Evolutionary conservation across 2,329 filamentous ascomycete species (phyloP).

Genomic region (Dothideomycetes sp.): DNA sequence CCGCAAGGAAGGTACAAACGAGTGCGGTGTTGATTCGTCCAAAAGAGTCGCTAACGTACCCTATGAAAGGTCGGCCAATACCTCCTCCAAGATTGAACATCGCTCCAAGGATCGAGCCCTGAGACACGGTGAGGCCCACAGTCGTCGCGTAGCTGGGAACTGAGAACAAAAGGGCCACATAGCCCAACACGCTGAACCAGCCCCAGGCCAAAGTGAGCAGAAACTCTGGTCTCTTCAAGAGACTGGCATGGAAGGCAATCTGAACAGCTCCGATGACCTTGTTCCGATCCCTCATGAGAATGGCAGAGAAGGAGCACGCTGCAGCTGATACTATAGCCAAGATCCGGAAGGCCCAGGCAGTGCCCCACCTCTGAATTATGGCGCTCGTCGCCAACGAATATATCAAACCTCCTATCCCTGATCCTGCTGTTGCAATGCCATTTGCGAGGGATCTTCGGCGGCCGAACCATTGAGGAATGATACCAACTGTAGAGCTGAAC

Average conservation of each 20-base stretch:
- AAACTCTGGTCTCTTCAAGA: slow-evolving; percentile 25
- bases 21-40: slow-evolving; percentile 17
- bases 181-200: slow-evolving; percentile 14
- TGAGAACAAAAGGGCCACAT: slow-evolving; percentile 15
- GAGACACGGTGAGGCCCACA: slow-evolving; percentile 12
- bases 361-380: slow-evolving; percentile 29
- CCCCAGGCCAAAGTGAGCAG: slow-evolving; percentile 24
- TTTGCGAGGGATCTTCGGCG: slow-evolving; percentile 52
- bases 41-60: slow-evolving; percentile 13
- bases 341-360: slow-evolving; percentile 31
- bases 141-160: slow-evolving; percentile 15
- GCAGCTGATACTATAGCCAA: slow-evolving; percentile 23
- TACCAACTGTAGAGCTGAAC: slow-evolving; percentile 55
- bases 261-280: slow-evolving; percentile 14
- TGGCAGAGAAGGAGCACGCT: slow-evolving; percentile 47
- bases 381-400: slow-evolving; percentile 53
- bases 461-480: slow-evolving; percentile 64
- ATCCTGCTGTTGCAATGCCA: slow-evolving; percentile 53
- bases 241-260: slow-evolving; percentile 17
- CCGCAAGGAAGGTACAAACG: slow-evolving; percentile 14
- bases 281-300: slow-evolving; percentile 51
- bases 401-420: slow-evolving; percentile 58
- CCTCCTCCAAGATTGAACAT: slow-evolving; percentile 16
- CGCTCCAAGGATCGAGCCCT: slow-evolving; percentile 15
- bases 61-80: slow-evolving; percentile 14